phyloP scores from a whole-genome alignment of 2,329 filamentous ascomycete species.

The Penicillium concentricum region DNA sequence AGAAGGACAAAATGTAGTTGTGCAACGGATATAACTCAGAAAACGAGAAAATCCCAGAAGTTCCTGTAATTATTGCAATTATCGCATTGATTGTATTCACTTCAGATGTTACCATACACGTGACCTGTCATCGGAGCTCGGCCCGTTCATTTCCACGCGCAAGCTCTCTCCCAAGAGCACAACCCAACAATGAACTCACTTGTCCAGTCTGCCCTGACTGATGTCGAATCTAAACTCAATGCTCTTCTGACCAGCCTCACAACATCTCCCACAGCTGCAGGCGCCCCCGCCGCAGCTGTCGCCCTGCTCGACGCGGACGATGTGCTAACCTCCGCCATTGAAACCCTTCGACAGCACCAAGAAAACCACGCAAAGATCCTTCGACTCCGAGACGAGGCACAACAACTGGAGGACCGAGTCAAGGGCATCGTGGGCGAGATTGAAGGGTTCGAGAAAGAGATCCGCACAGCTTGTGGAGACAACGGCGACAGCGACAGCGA shows the following conservation, averaged over 20 bases:
- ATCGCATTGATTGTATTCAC: not conserved
- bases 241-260: conserved; percentile 42
- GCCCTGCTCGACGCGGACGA: conserved; percentile 45
- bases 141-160: not conserved
- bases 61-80: not conserved
- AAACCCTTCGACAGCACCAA: conserved; percentile 46
- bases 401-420: conserved; percentile 40
- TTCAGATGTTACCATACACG: not conserved
- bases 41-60: not conserved
- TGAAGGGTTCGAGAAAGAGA: conserved; percentile 42
- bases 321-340: conserved; percentile 40
- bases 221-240: conserved; percentile 45
- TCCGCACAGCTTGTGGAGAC: conserved; percentile 34
- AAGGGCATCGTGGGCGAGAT: conserved; percentile 43
- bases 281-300: conserved; percentile 42
- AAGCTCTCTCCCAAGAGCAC: not conserved
- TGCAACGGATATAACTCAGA: not conserved
- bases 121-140: conserved; percentile 5
- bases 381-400: conserved; percentile 41
- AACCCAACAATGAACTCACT: conserved; percentile 39
- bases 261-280: conserved; percentile 44
- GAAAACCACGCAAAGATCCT: conserved; percentile 45
- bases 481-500: conserved; percentile 34
- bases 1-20: not conserved
- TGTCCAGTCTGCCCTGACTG: conserved; percentile 40